These are phyloP conservation scores for Zalaria obscura DNA, from an alignment of 2,329 filamentous ascomycete genomes.

Conservation along the genomic window DNA sequence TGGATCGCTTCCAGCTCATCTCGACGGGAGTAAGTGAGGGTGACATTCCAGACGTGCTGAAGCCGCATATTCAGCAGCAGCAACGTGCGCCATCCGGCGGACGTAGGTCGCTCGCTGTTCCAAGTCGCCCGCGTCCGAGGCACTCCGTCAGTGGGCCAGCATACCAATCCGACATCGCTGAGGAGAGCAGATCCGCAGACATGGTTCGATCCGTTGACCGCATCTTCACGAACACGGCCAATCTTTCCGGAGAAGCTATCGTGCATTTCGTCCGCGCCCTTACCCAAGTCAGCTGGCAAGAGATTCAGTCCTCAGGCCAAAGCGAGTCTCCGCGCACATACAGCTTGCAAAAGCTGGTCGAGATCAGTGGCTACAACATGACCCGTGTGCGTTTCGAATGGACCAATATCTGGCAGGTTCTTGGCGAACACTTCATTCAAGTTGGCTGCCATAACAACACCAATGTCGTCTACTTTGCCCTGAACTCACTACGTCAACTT, in stretches of 20 bases:
- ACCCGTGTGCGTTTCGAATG: constrained; percentile 94
- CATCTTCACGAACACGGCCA: constrained; percentile 93
- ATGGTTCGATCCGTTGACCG: constrained; percentile 86
- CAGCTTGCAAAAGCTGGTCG: constrained; percentile 93
- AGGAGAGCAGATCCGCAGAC: constrained; percentile 84
- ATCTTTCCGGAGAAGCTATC: constrained; percentile 85
- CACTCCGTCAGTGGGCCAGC: constrained; percentile 21
- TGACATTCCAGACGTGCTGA: constrained; percentile 79
- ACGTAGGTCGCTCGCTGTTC: constrained; percentile 53
- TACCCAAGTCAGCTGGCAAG: constrained; percentile 96
- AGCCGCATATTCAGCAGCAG: constrained; percentile 35
- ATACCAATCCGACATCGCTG: constrained; percentile 67
- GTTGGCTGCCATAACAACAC: constrained; percentile 96
- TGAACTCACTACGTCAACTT: constrained; percentile 87
- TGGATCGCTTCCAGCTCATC: constrained; percentile 89
- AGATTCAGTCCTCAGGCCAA: constrained; percentile 92
- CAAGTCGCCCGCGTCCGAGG: constrained; percentile 34
- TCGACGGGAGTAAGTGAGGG: constrained; percentile 90
- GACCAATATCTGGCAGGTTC: constrained; percentile 92
- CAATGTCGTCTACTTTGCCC: constrained; percentile 89
- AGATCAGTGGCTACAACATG: constrained; percentile 99
- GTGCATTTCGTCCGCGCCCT: constrained; percentile 86
- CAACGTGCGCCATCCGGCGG: not conserved
- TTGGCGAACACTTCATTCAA: constrained; percentile 97
- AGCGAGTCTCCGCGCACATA: constrained; percentile 94